Conservation (phyloP, 2,329 filamentous ascomycete species). For the Ophiostoma perfectum region DNA sequence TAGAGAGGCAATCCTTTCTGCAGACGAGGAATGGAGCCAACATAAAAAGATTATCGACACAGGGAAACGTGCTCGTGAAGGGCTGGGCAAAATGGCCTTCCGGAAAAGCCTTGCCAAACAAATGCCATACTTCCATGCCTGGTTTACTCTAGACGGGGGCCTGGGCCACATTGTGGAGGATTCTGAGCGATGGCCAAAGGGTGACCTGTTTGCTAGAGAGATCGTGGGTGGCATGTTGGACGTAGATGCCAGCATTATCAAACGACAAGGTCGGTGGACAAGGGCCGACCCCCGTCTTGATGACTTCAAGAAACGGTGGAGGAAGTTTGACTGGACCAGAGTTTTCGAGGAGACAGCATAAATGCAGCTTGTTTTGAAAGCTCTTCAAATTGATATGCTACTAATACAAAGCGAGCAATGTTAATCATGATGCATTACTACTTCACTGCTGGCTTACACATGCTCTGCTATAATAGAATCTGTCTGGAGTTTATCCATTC, state of each 20-base stretch:
- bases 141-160: conserved; percentile 89
- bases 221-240: conserved; percentile 90
- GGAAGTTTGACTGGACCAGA: conserved; percentile 82
- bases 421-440: too few relatives aligned
- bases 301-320: conserved; percentile 77
- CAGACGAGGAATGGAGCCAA: conserved; percentile 92
- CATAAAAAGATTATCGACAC: conserved; percentile 95
- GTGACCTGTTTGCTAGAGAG: conserved; percentile 89
- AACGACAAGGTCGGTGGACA: conserved; percentile 82
- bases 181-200: conserved; percentile 73
- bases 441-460: too few relatives aligned
- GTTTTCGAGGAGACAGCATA: conserved; percentile 42
- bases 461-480: too few relatives aligned
- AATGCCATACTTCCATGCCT: conserved; percentile 97
- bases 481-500: too few relatives aligned
- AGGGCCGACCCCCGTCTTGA: conserved; percentile 65
- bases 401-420: background rate
- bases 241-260: conserved; percentile 72
- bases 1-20: conserved; percentile 80
- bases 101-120: conserved; percentile 79
- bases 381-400: background rate
- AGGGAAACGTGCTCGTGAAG: conserved; percentile 55
- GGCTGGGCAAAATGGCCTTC: conserved; percentile 75
- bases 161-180: conserved; percentile 92
- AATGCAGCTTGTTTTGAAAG: background rate